These are phyloP conservation scores for Cladosporium sp. DNA, from an alignment of 2,329 filamentous ascomycete genomes.

Conservation along the genomic window DNA sequence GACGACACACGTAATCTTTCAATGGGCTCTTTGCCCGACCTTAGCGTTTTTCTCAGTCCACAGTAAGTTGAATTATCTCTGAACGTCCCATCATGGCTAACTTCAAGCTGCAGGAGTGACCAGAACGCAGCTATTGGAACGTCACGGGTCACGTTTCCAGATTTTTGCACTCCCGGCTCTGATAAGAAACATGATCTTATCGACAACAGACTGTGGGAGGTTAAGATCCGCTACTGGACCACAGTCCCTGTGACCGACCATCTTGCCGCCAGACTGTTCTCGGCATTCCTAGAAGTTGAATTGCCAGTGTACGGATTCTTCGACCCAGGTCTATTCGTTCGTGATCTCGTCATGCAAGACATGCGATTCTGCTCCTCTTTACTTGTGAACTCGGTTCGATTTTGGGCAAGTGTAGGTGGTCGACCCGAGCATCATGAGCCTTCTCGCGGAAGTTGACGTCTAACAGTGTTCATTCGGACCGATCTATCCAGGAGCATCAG, in stretches of 20 bases:
- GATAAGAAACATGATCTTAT: not conserved
- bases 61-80: not conserved
- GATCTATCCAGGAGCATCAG: not conserved
- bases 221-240: not conserved
- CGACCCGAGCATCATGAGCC: not conserved
- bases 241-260: not conserved
- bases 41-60: not conserved
- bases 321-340: not conserved
- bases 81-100: not conserved
- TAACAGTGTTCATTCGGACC: constrained; percentile 1
- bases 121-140: not conserved
- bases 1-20: not conserved
- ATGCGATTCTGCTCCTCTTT: not conserved
- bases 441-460: not conserved
- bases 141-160: not conserved
- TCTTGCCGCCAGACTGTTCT: not conserved
- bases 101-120: not conserved
- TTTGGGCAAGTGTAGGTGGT: constrained; percentile 8
- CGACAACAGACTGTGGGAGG: not conserved
- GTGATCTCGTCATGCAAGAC: not conserved
- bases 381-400: not conserved
- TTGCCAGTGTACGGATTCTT: not conserved
- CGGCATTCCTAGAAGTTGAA: not conserved
- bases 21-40: not conserved
- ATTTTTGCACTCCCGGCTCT: not conserved